Base-by-base conservation (phyloP, 2,329 filamentous ascomycete genomes). In the Aureobasidium sp. region DNA sequence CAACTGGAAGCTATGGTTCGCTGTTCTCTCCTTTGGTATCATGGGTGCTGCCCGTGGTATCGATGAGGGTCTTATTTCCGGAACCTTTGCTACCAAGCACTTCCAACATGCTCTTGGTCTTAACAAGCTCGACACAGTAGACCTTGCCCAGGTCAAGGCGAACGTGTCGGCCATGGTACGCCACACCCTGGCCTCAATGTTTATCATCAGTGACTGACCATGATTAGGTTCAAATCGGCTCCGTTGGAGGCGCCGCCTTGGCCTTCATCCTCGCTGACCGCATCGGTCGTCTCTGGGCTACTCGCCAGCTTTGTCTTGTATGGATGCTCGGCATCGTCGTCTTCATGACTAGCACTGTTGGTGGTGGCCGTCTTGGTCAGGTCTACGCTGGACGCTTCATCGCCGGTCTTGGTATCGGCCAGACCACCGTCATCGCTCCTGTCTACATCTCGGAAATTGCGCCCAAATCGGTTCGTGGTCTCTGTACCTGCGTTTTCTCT, bases 91-190 rank as follows among this genome's bases (percentile, higher is more conserved):
- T 70, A 84, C 83, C 14, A 76, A 79, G 66, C 76, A 85, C 57
- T 89, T 89, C 70, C 80, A 86, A 67, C 64, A 72, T 0, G 77
- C 77, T 49, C 85, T 89, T 70, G 67, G 82, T 67, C 83, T 84
- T 64, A 72, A 76, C 4, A 74, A 76, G 1, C 85, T 86, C 70
- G 77, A 73, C 53, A 67, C 70, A 0, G 75, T 79, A 3, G 79
- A 83, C 50, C 77, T 82, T 69, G 85, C 86, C 62, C 84, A 88
- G 71, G 85, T 87, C 76, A 86, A 88, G 62, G 66, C 64, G 67
- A 91, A 91, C 72, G 86, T 91, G 59, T 86, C 87, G 2, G 82
- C 87, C 59, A 91, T 91, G 88, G 88, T 91, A 0, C 88, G 21
- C 21, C 21, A 21, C 21, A 21, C 21, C 21, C 21, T 21, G 21